A percentile compares a stretch with the other conserved stretches of the same genome.
phyloP scores from a whole-genome alignment of 805 yeast species.

The Wickerhamomyces mucosus region DNA sequence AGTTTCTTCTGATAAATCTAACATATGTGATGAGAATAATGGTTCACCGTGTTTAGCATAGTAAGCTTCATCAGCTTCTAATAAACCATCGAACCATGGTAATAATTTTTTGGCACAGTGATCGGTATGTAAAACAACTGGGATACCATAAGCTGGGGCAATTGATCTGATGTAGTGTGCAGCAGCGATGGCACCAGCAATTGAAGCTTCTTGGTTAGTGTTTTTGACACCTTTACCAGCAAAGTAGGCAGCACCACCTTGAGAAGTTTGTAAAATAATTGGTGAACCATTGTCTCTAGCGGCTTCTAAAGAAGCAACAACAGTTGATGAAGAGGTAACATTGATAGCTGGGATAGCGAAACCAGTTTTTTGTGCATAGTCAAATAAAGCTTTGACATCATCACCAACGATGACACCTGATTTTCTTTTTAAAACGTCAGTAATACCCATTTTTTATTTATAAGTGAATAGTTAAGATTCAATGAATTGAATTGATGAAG shows the following conservation, averaged over 20 bases:
- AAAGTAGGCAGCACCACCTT: slow-evolving; percentile 99
- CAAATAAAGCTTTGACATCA: slow-evolving; percentile 76
- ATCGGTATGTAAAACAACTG: slow-evolving; percentile 95
- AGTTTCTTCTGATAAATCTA: slow-evolving; percentile 92
- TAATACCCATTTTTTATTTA: slow-evolving; percentile 61
- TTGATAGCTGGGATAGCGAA: slow-evolving; percentile 98
- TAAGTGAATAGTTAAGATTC: no score
- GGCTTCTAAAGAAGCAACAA: slow-evolving; percentile 93
- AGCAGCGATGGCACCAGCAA: slow-evolving; percentile 93
- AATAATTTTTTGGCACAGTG: slow-evolving; percentile 98
- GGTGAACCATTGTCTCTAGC: slow-evolving; percentile 93
- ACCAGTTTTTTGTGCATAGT: slow-evolving; percentile 86
- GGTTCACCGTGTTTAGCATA: slow-evolving; percentile 85
- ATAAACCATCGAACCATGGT: slow-evolving; percentile 99
- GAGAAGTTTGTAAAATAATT: slow-evolving; percentile 92
- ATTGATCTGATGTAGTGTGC: slow-evolving; percentile 95
- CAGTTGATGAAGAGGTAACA: slow-evolving; percentile 96
- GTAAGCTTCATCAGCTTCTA: slow-evolving; percentile 92
- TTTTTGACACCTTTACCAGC: slow-evolving; percentile 99
- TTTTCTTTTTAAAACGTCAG: slow-evolving; percentile 78
- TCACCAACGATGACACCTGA: slow-evolving; percentile 99
- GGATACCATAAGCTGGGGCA: slow-evolving; percentile 95
- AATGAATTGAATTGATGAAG: no score
- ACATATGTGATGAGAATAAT: slow-evolving; percentile 97
- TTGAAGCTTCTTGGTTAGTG: slow-evolving; percentile 88